Percentiles rank a stretch among this genome's conserved stretches.
phyloP scores from a whole-genome alignment of 495 filamentous ascomycete species.

The Hypoxylon perforatum region DNA sequence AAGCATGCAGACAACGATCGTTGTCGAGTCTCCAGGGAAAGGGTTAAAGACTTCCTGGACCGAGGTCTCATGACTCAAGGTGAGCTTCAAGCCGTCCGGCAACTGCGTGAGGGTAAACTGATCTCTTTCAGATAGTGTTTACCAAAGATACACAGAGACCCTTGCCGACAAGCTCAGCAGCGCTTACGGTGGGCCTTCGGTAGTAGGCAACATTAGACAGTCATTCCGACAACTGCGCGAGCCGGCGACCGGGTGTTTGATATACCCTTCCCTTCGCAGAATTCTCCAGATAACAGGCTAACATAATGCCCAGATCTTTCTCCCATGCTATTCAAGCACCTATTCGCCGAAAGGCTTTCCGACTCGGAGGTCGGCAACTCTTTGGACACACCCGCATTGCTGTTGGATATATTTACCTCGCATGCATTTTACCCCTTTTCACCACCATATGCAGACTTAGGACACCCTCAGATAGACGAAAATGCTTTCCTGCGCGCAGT shows the following conservation, averaged over 20 bases:
- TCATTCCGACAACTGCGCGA: constrained; percentile 11
- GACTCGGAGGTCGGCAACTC: not conserved
- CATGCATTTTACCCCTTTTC: constrained; percentile 24
- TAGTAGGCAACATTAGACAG: constrained; percentile 4
- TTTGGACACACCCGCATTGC: not conserved
- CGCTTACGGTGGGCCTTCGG: not conserved
- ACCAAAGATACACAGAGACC: constrained; percentile 11
- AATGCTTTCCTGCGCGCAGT: constrained; percentile 17
- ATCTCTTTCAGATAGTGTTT: constrained; percentile 12
- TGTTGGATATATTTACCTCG: constrained; percentile 15
- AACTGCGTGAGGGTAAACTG: not conserved
- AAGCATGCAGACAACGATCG: constrained; percentile 8
- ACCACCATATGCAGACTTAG: constrained; percentile 5
- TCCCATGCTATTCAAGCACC: constrained; percentile 6
- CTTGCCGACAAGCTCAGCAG: not conserved
- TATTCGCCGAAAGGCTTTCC: not conserved
- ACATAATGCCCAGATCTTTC: constrained; percentile 1
- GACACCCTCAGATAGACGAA: constrained; percentile 8
- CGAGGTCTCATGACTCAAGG: constrained; percentile 20
- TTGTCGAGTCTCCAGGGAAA: not conserved
- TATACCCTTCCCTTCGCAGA: not conserved
- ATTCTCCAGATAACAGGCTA: not conserved
- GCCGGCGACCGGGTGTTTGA: constrained; percentile 11
- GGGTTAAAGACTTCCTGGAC: constrained; percentile 18
- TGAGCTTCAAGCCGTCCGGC: not conserved